These are phyloP conservation scores for Backusella australiensis DNA, from an alignment of 192 early-diverging fungal species.

Conservation along the genomic window DNA sequence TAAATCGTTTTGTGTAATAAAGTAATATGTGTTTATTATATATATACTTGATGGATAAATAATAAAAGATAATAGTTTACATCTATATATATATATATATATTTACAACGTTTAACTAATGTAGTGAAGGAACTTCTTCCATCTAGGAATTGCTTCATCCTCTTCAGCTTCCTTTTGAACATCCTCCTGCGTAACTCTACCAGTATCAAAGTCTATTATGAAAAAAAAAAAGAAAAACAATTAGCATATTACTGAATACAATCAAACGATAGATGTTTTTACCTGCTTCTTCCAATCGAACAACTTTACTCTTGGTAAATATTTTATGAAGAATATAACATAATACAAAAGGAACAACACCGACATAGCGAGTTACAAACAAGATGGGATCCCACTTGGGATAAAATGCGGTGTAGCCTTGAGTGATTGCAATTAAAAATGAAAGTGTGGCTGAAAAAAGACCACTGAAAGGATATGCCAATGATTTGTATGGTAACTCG, in stretches of 20 bases:
- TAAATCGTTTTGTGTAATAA: no score
- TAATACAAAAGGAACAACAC: constrained; percentile 55
- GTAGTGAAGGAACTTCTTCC: not conserved
- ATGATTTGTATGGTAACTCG: constrained; percentile 66
- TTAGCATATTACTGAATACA: not conserved
- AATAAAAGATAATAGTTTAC: no score
- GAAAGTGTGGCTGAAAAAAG: constrained; percentile 61
- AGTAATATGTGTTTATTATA: no score
- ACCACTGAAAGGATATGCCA: constrained; percentile 65
- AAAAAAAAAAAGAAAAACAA: not conserved
- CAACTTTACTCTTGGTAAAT: constrained; percentile 40
- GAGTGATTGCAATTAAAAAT: constrained; percentile 56
- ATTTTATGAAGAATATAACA: constrained; percentile 61
- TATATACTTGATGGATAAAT: no score
- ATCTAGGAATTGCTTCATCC: not conserved
- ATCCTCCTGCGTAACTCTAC: constrained; percentile 14
- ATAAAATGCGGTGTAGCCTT: constrained; percentile 52
- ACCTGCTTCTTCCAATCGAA: constrained; percentile 60
- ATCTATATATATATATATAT: no score
- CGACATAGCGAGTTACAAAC: constrained; percentile 62
- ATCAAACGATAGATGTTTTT: not conserved
- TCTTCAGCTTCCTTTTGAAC: constrained; percentile 21
- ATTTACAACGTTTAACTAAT: constrained; percentile 28
- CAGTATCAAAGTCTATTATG: constrained; percentile 20
- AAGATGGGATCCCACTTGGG: constrained; percentile 45